These are phyloP conservation scores for Coemansia sp. DNA, from an alignment of 192 early-diverging fungal genomes.

Conservation along the genomic window DNA sequence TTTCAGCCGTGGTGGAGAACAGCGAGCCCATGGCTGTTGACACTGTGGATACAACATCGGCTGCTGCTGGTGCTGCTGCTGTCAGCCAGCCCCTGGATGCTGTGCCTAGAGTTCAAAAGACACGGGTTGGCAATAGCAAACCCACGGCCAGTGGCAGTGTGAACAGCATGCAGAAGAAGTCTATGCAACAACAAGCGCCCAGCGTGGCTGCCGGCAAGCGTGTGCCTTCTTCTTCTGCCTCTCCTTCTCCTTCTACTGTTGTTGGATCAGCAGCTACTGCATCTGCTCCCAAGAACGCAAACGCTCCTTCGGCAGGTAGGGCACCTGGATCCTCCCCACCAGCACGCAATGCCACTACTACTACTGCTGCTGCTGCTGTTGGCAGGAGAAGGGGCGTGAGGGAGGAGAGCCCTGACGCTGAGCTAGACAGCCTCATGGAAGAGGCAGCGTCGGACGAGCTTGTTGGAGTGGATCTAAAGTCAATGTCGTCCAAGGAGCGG, in stretches of 20 bases:
- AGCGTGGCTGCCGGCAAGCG: slow-evolving; percentile 14
- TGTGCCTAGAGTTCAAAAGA: neutral
- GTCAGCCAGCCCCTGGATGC: neutral
- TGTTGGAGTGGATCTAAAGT: slow-evolving; percentile 60
- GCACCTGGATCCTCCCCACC: neutral
- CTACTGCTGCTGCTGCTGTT: neutral
- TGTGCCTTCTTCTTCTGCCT: neutral
- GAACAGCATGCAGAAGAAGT: slow-evolving; percentile 11
- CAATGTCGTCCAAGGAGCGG: slow-evolving; percentile 72
- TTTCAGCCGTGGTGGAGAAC: slow-evolving; percentile 9
- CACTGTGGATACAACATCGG: neutral
- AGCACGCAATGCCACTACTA: neutral
- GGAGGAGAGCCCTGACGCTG: slow-evolving; percentile 15
- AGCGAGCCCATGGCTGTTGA: slow-evolving; percentile 29
- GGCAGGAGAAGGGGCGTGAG: neutral
- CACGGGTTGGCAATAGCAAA: neutral
- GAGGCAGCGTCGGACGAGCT: slow-evolving; percentile 13
- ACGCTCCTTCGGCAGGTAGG: slow-evolving; percentile 1
- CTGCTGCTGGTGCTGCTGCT: too few relatives aligned
- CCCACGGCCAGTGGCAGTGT: neutral
- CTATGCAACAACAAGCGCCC: slow-evolving; percentile 34
- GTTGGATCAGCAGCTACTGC: slow-evolving; percentile 1
- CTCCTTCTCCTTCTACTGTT: too few relatives aligned
- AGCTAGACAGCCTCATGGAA: neutral
- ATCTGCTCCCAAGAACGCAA: slow-evolving; percentile 4